phyloP scores from a whole-genome alignment of 768 basidiomycete genomes.

The Suillus brevipes region DNA sequence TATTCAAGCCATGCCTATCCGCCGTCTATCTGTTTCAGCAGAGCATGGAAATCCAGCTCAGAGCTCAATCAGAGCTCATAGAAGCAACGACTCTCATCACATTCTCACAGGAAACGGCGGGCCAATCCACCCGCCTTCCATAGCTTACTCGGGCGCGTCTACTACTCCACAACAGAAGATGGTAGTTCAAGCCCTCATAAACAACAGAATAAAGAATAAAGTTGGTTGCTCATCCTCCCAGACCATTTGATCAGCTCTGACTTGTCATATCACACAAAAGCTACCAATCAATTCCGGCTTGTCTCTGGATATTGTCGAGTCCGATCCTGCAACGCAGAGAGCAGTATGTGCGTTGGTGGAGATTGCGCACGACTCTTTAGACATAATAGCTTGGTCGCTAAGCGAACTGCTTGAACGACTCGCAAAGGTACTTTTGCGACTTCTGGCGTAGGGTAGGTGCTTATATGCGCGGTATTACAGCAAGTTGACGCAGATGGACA shows the following conservation, averaged over 20 bases:
- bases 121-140: constrained; percentile 32
- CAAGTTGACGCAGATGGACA: constrained; percentile 55
- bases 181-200: constrained; percentile 73
- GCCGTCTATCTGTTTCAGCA: constrained; percentile 62
- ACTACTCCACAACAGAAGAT: constrained; percentile 72
- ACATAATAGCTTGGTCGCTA: constrained; percentile 78
- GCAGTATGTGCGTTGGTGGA: constrained; percentile 80
- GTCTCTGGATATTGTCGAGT: constrained; percentile 69
- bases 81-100: constrained; percentile 64
- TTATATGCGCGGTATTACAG: constrained; percentile 32
- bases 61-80: constrained; percentile 51
- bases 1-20: constrained; percentile 44
- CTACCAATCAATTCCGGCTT: constrained; percentile 84
- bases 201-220: constrained; percentile 75
- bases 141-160: constrained; percentile 38
- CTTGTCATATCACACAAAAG: constrained; percentile 38
- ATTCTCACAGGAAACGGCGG: constrained; percentile 31
- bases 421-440: constrained; percentile 55
- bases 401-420: constrained; percentile 77
- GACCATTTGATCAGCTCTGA: constrained; percentile 1
- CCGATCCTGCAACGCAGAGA: constrained; percentile 71
- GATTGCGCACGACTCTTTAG: constrained; percentile 71
- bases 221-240: constrained; percentile 38
- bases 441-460: constrained; percentile 5
- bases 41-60: constrained; percentile 37